Conservation (phyloP, 257 asterid genomes). For the Salvia splendens region DNA sequence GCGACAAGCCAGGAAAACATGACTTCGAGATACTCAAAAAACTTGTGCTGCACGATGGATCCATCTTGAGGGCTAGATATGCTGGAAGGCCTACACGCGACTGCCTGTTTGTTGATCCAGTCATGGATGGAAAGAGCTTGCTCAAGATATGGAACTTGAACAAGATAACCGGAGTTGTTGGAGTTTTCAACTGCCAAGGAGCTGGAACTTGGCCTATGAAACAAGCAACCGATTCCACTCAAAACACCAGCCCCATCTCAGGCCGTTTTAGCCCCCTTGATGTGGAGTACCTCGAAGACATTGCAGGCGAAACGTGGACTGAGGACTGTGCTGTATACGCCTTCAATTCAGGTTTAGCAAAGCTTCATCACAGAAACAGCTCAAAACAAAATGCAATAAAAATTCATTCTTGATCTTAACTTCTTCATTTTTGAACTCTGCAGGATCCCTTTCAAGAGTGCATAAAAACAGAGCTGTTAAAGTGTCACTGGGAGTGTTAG, state of each 20-base stretch:
- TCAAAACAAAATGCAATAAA: not conserved
- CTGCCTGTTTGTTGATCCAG: slow-evolving; percentile 53
- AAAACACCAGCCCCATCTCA: slow-evolving; percentile 21
- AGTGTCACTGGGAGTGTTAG: slow-evolving; percentile 41
- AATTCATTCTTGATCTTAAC: not conserved
- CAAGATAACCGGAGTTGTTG: slow-evolving; percentile 48
- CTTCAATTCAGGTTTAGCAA: slow-evolving; percentile 44
- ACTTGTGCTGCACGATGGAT: slow-evolving; percentile 61
- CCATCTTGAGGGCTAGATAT: slow-evolving; percentile 47
- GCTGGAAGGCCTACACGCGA: slow-evolving; percentile 61
- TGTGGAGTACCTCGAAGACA: slow-evolving; percentile 50
- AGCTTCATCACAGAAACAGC: not conserved
- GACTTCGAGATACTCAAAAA: slow-evolving; percentile 51
- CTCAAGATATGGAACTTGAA: slow-evolving; percentile 62
- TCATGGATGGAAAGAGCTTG: slow-evolving; percentile 43
- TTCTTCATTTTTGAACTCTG: not conserved
- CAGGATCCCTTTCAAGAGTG: slow-evolving; percentile 51
- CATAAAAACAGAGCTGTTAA: slow-evolving; percentile 33
- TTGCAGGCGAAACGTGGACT: slow-evolving; percentile 52
- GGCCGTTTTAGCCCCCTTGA: slow-evolving; percentile 53
- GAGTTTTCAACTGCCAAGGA: slow-evolving; percentile 66
- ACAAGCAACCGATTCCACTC: slow-evolving; percentile 32
- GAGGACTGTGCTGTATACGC: slow-evolving; percentile 53
- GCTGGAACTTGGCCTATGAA: slow-evolving; percentile 57
- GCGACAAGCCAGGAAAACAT: slow-evolving; percentile 48